Evolutionary conservation across 257 asterid genomes (phyloP), one percentile per base, ranked within the genome.

Genomic region (Salvia hispanica): DNA sequence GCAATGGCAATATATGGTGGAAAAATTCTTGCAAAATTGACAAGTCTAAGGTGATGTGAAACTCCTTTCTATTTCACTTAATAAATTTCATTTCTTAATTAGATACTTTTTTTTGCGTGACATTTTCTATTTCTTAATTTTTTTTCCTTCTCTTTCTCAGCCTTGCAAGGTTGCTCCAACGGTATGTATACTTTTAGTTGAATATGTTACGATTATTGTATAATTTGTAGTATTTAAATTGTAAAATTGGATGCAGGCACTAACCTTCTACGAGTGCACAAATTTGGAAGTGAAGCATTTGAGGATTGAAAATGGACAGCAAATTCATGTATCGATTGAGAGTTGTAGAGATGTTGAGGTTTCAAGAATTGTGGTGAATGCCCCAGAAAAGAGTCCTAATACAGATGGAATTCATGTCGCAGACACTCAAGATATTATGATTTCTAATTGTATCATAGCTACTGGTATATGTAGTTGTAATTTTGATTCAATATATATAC

Each of bases 1-100:
- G 98, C 13, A 85, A 83, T 70, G 98, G 98, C 3, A 72, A 87
- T 28, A 74, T 81, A 4, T 92, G 98, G 98, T 92, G 98, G 98
- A 67, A 85, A 72, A 85, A 85, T 77, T 89, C 96, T 62, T 92
- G 98, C 86, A 92, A 92, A 60, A 79, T 66, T 36, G 72, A 84
- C 64, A 80, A 72, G 70, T 6, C 70, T n/a, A 79, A 71, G 43
- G 90, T 84, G 14, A 44, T 34, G 31, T 58, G 12, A 39, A 36
- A 36, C 5, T 4, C 40, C 25, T 16, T 9, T 9, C 36, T 39
- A 39, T 9, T 60, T 4, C n/a, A 21, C 10, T 54, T 25, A 12
- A 36, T 13, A 62, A 54, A 7, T 36, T 4, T 61, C 8, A 16
- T 48, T 2, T 4, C 34, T 21, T 55, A 9, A 15, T 1, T n/a